Conservation (phyloP, 2,329 filamentous ascomycete genomes). For the Fusarium oxysporum region DNA sequence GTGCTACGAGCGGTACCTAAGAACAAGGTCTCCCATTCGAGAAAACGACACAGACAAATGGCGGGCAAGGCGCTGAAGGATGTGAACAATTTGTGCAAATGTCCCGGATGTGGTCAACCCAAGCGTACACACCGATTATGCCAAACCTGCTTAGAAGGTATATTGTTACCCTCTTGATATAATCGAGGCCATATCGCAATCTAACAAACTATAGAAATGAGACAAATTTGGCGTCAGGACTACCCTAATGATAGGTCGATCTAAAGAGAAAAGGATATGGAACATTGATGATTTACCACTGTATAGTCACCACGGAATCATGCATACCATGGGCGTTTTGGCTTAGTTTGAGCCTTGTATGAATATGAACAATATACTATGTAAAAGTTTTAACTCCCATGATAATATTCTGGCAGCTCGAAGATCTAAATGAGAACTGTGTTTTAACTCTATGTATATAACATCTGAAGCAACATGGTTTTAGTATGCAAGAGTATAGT, state of each 20-base stretch:
- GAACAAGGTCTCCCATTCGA: constrained; percentile 98
- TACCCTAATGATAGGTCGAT: constrained; percentile 51
- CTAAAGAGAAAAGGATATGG: constrained; percentile 35
- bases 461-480: not conserved
- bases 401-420: not conserved
- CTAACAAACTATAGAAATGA: constrained; percentile 55
- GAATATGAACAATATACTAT: constrained; percentile 39
- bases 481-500: not conserved
- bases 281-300: constrained; percentile 39
- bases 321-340: constrained; percentile 52
- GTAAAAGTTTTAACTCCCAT: not conserved
- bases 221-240: constrained; percentile 57
- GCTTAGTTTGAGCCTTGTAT: constrained; percentile 47
- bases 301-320: constrained; percentile 48
- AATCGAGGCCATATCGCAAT: constrained; percentile 9
- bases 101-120: constrained; percentile 85
- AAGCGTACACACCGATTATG: constrained; percentile 94
- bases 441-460: not conserved
- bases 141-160: constrained; percentile 86
- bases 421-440: not conserved
- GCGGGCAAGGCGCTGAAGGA: constrained; percentile 96
- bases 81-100: constrained; percentile 86
- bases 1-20: constrained; percentile 94
- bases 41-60: constrained; percentile 92
- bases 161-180: not conserved